These are phyloP conservation scores for Penicillium herquei DNA, from an alignment of 495 filamentous ascomycete genomes.

Conservation along the genomic window DNA sequence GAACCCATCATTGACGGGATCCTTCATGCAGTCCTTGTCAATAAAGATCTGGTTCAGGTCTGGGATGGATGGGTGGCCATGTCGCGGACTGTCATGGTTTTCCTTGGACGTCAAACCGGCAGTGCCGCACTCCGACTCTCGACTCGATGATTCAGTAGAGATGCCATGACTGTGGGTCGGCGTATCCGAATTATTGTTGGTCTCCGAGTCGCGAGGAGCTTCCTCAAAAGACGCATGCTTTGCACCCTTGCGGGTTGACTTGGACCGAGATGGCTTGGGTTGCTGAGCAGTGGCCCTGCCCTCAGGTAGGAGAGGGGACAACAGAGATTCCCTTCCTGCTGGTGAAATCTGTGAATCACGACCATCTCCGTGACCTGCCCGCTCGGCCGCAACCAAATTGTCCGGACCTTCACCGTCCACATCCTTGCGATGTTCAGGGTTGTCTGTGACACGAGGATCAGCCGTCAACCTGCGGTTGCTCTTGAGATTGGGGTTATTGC, in stretches of 20 bases:
- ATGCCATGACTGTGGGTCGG: constrained; percentile 10
- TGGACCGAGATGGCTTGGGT: constrained; percentile 34
- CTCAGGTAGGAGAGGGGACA: constrained; percentile 57
- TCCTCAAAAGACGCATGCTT: constrained; percentile 51
- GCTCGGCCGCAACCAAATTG: constrained; percentile 58
- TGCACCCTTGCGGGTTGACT: constrained; percentile 28
- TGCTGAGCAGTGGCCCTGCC: constrained; percentile 55
- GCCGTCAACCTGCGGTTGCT: constrained; percentile 57
- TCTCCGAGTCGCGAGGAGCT: constrained; percentile 31
- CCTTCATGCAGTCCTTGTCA: constrained; percentile 69
- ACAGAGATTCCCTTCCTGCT: constrained; percentile 62
- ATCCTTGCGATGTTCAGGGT: constrained; percentile 66
- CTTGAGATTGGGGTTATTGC: constrained; percentile 59
- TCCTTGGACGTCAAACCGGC: constrained; percentile 37
- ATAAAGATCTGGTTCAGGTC: constrained; percentile 66
- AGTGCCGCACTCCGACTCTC: constrained; percentile 80
- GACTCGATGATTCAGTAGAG: constrained; percentile 43
- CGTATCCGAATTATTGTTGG: constrained; percentile 15
- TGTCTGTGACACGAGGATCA: constrained; percentile 63
- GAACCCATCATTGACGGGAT: constrained; percentile 81
- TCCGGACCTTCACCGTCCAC: constrained; percentile 76
- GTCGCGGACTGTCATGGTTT: constrained; percentile 40
- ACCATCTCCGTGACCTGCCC: constrained; percentile 54
- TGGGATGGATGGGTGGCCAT: constrained; percentile 56
- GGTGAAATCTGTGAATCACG: constrained; percentile 65